These are phyloP conservation scores for Fusarium sp. DNA, from an alignment of 2,329 filamentous ascomycete genomes.

Conservation along the genomic window DNA sequence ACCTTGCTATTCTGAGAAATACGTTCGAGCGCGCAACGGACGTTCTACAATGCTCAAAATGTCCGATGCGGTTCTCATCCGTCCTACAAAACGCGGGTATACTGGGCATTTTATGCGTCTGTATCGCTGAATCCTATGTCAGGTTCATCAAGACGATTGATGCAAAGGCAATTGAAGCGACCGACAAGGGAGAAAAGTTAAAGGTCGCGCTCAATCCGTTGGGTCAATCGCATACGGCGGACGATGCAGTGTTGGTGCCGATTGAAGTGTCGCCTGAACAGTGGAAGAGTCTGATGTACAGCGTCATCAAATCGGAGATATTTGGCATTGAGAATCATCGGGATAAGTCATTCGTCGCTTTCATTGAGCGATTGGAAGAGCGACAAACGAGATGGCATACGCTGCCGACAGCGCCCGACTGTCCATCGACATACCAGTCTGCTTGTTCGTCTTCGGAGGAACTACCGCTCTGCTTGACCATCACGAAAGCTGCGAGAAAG, in stretches of 20 bases:
- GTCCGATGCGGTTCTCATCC: not conserved
- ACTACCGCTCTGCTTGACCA: not conserved
- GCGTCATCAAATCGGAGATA: constrained; percentile 1
- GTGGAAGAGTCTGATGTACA: constrained; percentile 14
- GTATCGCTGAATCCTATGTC: constrained; percentile 5
- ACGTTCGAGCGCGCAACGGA: constrained; percentile 2
- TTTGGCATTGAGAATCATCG: not conserved
- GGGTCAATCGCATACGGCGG: not conserved
- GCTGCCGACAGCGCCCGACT: not conserved
- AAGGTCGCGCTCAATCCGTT: not conserved
- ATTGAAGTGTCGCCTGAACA: constrained; percentile 10
- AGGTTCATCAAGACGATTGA: constrained; percentile 7
- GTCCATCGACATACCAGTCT: not conserved
- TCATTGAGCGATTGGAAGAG: constrained; percentile 8
- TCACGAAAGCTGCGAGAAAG: constrained; percentile 4
- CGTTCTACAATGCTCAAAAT: constrained; percentile 3
- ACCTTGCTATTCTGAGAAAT: not conserved
- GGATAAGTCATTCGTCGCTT: not conserved
- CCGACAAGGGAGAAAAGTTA: not conserved
- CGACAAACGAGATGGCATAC: constrained; percentile 9
- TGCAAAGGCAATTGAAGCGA: not conserved
- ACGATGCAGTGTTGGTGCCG: not conserved
- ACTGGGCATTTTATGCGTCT: constrained; percentile 5
- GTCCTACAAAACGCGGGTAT: constrained; percentile 3
- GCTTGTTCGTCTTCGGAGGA: not conserved